Base-by-base conservation (phyloP, 371 early-diverging fungal genomes). In the Mucor indicus region DNA sequence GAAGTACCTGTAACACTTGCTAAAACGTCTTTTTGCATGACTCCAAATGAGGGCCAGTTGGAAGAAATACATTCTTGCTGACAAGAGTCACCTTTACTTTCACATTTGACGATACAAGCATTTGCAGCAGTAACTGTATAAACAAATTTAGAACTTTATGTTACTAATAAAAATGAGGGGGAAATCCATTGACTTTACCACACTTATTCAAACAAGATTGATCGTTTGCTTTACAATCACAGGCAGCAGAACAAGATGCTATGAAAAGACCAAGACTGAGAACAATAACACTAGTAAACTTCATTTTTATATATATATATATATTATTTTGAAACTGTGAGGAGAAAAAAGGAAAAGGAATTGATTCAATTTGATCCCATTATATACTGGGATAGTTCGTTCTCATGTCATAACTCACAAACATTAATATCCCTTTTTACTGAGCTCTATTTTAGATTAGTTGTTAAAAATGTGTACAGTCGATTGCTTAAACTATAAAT, bases 81-180 rank as follows among this genome's bases (percentile, higher is more conserved):
- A 38, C 61, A 60, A 29, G 27, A 27, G 39, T 23, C 44, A 36
- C 48, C 48, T 20, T 41, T 21, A 24, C 41, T 32, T 41, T 50
- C 31, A 52, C 61, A 60, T 27, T 48, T 20, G n/a, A 33, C 44
- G 25, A 60, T 41, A 44, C 55, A 60, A 22, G 20, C 25, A 33
- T 60, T 60, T 36, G 60, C 56, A 30, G 46, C 46, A 9, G 32
- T 41, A 11, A 60, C 61, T 60, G 45, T 25, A 45, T 25, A 30
- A 33, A 12, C 8, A 29, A 29, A 6, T 12, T 8, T 29, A 12
- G 30, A 12, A 29, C 30, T 8, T 8, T 6, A 6, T 29, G 23
- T 12, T n/a, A 3, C 17, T 4, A 38, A 16, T 37, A 38, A 24
- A 20, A 11, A 44, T 5, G 20, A 38, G 21, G 30, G 4, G 4